Conservation (phyloP, 352 stramenopile species). For the Phytophthora tentaculata region DNA sequence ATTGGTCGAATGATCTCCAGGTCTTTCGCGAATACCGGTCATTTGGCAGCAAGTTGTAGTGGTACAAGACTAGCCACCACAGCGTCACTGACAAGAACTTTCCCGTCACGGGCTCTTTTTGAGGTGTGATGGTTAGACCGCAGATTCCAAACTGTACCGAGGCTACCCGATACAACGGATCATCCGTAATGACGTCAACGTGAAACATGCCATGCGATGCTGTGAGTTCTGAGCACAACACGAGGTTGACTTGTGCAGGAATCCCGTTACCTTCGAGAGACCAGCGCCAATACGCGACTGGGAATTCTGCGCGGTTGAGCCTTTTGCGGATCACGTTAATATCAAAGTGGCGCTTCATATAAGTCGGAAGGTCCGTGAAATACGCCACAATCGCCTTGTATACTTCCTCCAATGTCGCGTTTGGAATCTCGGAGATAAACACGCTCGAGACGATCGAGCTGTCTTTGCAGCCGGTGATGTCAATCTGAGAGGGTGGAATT, state of each 20-base stretch:
- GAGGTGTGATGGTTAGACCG: slow-evolving; percentile 34
- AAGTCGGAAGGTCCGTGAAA: slow-evolving; percentile 23
- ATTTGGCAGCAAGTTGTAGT: slow-evolving; percentile 42
- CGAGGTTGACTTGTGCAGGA: slow-evolving; percentile 26
- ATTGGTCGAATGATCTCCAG: slow-evolving; percentile 35
- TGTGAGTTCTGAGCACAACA: slow-evolving; percentile 34
- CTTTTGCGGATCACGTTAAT: slow-evolving; percentile 22
- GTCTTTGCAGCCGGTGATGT: slow-evolving; percentile 33
- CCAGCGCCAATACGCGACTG: slow-evolving; percentile 28
- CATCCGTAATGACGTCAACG: slow-evolving; percentile 35
- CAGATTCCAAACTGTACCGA: slow-evolving; percentile 27
- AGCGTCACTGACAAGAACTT: slow-evolving; percentile 29
- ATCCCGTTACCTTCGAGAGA: slow-evolving; percentile 21
- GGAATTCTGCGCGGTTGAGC: slow-evolving; percentile 17
- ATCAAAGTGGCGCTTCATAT: slow-evolving; percentile 42
- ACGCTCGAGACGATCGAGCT: slow-evolving; percentile 53
- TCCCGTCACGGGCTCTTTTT: slow-evolving; percentile 24
- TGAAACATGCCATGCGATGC: slow-evolving; percentile 32
- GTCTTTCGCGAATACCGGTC: slow-evolving; percentile 27
- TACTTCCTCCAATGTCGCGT: slow-evolving; percentile 36
- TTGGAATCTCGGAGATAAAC: slow-evolving; percentile 60
- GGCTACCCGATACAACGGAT: slow-evolving; percentile 27
- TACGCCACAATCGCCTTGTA: slow-evolving; percentile 32
- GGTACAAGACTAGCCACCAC: slow-evolving; percentile 37
- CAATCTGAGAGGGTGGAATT: slow-evolving; percentile 32